Conservation (phyloP, 2,329 filamentous ascomycete genomes). For the Colletotrichum endophyticum region DNA sequence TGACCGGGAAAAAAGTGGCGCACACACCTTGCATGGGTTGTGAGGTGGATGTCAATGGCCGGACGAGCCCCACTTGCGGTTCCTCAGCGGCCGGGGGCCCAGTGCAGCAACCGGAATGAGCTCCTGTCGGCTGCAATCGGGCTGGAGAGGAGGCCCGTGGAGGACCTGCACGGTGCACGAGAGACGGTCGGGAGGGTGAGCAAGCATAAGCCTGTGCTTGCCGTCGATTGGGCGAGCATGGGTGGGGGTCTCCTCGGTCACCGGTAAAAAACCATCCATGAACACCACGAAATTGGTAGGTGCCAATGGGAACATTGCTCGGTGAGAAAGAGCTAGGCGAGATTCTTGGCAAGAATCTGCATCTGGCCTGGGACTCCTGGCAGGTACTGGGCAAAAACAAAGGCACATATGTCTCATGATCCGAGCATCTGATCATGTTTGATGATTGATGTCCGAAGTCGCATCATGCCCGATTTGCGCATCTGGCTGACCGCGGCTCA, state of each 20-base stretch:
- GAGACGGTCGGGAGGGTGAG: background rate
- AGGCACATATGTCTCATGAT: background rate
- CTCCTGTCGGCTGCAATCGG: background rate
- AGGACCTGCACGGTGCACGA: background rate
- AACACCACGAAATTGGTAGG: background rate
- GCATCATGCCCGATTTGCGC: background rate
- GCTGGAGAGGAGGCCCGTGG: background rate
- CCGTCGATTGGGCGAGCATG: background rate
- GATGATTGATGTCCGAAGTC: background rate
- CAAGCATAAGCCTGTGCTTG: background rate
- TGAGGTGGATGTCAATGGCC: background rate
- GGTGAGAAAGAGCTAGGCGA: background rate
- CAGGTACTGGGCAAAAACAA: background rate
- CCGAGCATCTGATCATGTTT: background rate
- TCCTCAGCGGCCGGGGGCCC: background rate
- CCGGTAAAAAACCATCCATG: background rate
- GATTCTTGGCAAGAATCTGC: background rate
- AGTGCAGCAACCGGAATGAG: background rate
- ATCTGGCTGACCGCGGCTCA: background rate
- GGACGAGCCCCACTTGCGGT: background rate
- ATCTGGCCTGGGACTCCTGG: background rate
- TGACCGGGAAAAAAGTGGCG: background rate
- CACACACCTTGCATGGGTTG: background rate
- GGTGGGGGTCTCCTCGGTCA: conserved; percentile 1
- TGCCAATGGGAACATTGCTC: background rate